Conservation (phyloP, 352 stramenopile genomes). For the Albugo laibachii region DNA sequence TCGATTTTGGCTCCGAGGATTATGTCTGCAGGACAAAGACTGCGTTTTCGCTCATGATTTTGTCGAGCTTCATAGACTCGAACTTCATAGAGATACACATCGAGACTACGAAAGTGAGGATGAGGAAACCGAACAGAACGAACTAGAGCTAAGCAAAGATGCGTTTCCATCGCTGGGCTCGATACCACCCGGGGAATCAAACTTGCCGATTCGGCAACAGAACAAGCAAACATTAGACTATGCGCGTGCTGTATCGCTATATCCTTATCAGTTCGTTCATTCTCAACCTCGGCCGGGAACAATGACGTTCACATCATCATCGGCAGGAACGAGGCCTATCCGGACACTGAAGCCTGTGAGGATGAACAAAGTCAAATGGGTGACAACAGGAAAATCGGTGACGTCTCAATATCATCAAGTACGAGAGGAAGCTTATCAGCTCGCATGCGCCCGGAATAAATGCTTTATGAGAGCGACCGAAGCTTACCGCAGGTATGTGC, state of each 20-base stretch:
- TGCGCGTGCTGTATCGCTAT: conserved; percentile 45
- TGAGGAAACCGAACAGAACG: conserved; percentile 26
- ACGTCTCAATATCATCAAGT: conserved; percentile 51
- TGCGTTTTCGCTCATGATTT: conserved; percentile 75
- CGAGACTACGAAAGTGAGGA: conserved; percentile 67
- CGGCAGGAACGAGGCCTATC: conserved; percentile 3
- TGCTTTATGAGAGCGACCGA: conserved; percentile 77
- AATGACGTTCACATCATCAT: conserved; percentile 2
- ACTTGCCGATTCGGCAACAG: not conserved
- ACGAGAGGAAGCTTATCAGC: conserved; percentile 55
- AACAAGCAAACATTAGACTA: conserved; percentile 28
- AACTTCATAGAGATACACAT: conserved; percentile 15
- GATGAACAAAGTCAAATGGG: conserved; percentile 26
- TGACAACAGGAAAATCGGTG: conserved; percentile 35
- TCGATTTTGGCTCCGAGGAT: conserved; percentile 65
- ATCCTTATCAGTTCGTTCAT: conserved; percentile 7
- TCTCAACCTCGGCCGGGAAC: not conserved
- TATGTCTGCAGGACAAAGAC: conserved; percentile 52
- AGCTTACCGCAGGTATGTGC: conserved; percentile 43
- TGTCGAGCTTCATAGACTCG: conserved; percentile 44
- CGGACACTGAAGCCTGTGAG: conserved; percentile 40
- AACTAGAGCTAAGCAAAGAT: conserved; percentile 27
- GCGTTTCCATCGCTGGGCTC: conserved; percentile 50
- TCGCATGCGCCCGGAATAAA: conserved; percentile 65
- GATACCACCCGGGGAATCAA: not conserved